Conservation (phyloP, 179 eudicot genomes). For the Patellifolia procumbens region DNA sequence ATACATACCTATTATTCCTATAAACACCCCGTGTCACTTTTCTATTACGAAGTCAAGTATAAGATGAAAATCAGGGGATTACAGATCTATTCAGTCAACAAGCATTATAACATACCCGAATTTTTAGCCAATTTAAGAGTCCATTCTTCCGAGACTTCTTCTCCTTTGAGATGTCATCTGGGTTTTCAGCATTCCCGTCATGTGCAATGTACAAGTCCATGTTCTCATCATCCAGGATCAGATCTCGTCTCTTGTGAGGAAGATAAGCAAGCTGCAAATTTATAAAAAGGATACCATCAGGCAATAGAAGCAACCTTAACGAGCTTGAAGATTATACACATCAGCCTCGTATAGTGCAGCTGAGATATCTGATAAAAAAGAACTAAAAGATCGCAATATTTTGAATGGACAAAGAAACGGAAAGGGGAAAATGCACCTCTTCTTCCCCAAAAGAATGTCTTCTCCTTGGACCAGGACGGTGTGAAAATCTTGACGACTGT, state of each 20-base stretch:
- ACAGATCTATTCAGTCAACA: neutral
- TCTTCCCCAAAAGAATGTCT: conserved; percentile 99
- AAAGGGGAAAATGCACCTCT: conserved; percentile 52
- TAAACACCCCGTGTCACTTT: neutral
- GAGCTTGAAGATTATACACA: neutral
- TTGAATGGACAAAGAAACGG: neutral
- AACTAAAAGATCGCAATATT: neutral
- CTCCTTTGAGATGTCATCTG: conserved; percentile 68
- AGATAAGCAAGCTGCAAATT: conserved; percentile 91
- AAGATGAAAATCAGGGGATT: neutral
- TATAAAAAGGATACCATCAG: conserved; percentile 5
- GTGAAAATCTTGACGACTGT: conserved; percentile 72
- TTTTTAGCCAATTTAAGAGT: conserved; percentile 87
- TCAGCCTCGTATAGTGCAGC: neutral
- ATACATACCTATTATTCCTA: neutral
- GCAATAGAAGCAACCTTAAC: conserved; percentile 5
- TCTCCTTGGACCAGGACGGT: conserved; percentile 76
- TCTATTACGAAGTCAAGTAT: conserved; percentile 1
- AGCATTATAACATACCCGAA: conserved; percentile 56
- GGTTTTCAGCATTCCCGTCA: conserved; percentile 63
- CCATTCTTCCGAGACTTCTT: conserved; percentile 85
- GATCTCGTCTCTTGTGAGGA: conserved; percentile 87
- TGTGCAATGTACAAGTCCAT: conserved; percentile 66
- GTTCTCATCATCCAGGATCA: conserved; percentile 89
- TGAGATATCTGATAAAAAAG: neutral